Evolutionary conservation across 306 rosid species (phyloP), one percentile per base, ranked within the genome.

Genomic region (Fagus sylvatica): DNA sequence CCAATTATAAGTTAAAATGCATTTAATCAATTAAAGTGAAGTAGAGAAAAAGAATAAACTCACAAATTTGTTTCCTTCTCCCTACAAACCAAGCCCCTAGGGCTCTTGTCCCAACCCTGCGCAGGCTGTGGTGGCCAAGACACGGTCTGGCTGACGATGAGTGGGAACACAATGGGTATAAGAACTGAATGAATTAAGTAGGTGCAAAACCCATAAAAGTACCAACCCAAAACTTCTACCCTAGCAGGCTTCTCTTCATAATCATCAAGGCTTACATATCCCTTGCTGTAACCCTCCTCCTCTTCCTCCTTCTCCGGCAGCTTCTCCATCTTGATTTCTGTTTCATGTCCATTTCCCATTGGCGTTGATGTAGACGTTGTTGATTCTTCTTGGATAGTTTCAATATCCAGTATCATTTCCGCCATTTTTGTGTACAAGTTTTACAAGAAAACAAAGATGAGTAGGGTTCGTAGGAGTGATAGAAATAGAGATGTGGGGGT

Each of bases 121-220:
- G 62, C 76, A 8, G 85, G 76, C 78, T 77, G 80, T n/a, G 76
- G 4, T 39, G 90, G 79, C 2, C 59, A 34, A 2, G 74, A 59
- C 37, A 82, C 87, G 28, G 90, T 81, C 83, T 90, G 97, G 76
- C 88, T 80, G 61, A 94, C 86, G 36, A 94, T 85, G 83, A 94
- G 96, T 32, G 98, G 98, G 74, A 94, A 94, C 2, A 94, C 93
- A 0, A 94, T 62, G 13, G 97, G 98, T 30, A 94, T 74, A 41
- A 94, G 88, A 54, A 92, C 90, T 1, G 91, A 78, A 71, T 62
- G 87, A 39, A 94, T 74, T 73, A 90, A 92, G 75, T 89, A 85
- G 32, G 89, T 84, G 85, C 97, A 94, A 28, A 92, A 86, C 80
- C 84, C 98, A 59, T 94, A 92, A 6, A 89, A 81, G 54, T 83